Evolutionary conservation across 768 basidiomycete genomes (phyloP), one percentile per base, ranked within the genome.

Genomic region (Amanita pseudoporphyria): DNA sequence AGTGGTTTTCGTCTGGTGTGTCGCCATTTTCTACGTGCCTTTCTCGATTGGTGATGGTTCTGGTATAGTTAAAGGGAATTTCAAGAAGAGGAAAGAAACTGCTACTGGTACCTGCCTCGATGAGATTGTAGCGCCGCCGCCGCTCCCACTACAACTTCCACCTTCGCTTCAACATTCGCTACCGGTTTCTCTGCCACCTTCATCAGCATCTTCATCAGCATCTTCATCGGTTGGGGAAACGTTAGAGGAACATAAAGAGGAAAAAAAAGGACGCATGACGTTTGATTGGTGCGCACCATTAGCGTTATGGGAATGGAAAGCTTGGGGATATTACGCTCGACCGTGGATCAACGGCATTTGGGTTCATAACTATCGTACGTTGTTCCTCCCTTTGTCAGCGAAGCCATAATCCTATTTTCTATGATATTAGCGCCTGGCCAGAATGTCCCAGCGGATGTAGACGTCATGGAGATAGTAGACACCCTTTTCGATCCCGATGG

Each of bases 301-400:
- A 28, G 49, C 28, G 1, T 24, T 50, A 14, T 32, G 40, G 32
- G 77, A 76, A 33, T 81, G 77, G 76, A 74, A 76, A 54, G 70
- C 71, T 33, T 79, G 73, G 58, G 78, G 73, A 1, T 72, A 76
- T 47, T 79, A 72, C 65, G 74, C 78, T 5, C 68, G 70, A 30
- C 79, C 78, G 9, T 55, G 54, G 14, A 53, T 76, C 7, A 68
- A 70, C 39, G 61, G 61, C 28, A 62, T 73, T 3, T 53, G 61
- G 19, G 70, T 72, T 6, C 55, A 58, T 46, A 78, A 78, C 57
- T 61, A 68, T 18, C 68, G 76, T 69, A 63, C 54, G 77, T 70
- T 53, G 18, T 41, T 19, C 7, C 35, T 18, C 26, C 16, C 33
- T 46, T 19, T 26, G 19, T 31, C 36, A 16, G 32, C 38, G 3